Conservation (phyloP, 164 flowering plant genomes). For the Chimonanthus praecox region DNA sequence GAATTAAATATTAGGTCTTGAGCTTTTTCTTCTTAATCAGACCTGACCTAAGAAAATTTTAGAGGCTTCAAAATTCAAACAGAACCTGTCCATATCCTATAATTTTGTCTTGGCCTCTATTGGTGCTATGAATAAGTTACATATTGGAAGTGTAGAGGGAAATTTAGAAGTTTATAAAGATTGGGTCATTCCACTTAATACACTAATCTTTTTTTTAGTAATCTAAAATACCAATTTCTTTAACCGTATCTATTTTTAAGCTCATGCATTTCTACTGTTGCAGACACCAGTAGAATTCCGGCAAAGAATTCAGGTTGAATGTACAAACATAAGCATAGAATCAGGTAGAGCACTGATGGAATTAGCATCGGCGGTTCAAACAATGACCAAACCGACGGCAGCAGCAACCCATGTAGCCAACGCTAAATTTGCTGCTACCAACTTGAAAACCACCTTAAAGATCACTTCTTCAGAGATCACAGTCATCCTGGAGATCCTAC, state of each 20-base stretch:
- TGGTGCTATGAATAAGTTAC: no score
- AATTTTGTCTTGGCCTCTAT: no score
- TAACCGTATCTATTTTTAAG: conserved; percentile 4
- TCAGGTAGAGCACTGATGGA: conserved; percentile 43
- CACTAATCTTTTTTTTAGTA: no score
- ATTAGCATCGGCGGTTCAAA: conserved; percentile 26
- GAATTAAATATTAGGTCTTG: no score
- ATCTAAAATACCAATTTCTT: neutral
- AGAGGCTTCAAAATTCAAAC: no score
- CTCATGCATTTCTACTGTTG: conserved; percentile 27
- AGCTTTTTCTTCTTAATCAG: no score
- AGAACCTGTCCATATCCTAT: no score
- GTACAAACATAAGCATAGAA: conserved; percentile 18
- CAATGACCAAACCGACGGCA: conserved; percentile 5
- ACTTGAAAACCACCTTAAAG: conserved; percentile 21
- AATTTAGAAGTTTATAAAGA: no score
- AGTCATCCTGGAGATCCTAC: conserved; percentile 33
- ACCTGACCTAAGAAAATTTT: no score
- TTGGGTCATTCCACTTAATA: no score
- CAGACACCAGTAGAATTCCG: conserved; percentile 28
- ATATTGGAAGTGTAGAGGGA: no score
- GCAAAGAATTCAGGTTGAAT: conserved; percentile 23
- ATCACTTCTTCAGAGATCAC: conserved; percentile 1
- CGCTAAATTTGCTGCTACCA: conserved; percentile 23
- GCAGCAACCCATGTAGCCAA: neutral